Evolutionary conservation across 2,329 filamentous ascomycete species (phyloP), one percentile per base, ranked within the genome.

Genomic region (Stagonosporopsis chrysanthemi): DNA sequence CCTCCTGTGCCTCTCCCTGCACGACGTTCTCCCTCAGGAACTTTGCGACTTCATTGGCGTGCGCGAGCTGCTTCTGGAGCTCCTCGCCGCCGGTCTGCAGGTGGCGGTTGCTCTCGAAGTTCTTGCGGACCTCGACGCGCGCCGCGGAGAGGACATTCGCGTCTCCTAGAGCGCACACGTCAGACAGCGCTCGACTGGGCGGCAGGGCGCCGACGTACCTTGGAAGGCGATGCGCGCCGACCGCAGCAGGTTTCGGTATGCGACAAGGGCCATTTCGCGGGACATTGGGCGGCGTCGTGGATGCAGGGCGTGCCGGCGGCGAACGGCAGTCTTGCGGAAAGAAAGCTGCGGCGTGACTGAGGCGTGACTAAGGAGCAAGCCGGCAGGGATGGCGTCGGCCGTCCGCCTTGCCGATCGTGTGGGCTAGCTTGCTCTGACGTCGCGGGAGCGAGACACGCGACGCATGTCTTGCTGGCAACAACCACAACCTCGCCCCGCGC

Each of bases 1-100:
- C 77, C 1, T 80, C 74, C 54, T 77, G 71, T 56, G 80, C 78
- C 65, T 84, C 80, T 6, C 94, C 95, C 75, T 99, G 95, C 3
- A 99, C 93, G 3, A 99, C 82, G 69, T 98, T 98, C 73, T 91
- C 83, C 64, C 86, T 82, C 60, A 99, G 74, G 54, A 98, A 88
- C 62, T 84, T 83, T 2, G 94, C 91, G 3, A 98, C 88, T 38
- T 95, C 91, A 60, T 93, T 82, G 8, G 93, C 95, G 70, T 96
- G 88, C 63, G 88, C 80, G 59, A 99, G 86, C 9, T 88, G 87
- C 54, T 86, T 83, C 14, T 81, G 78, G 0, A 86, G 81, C 56
- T 87, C 85, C 12, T 87, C 80, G 55, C 86, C 85, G 12, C 82
- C 79, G 0, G 85, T 76, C 4, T 84, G 77, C 11, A 92, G 77